Conservation (phyloP, 2,329 filamentous ascomycete genomes). For the Botrytis cinerea region DNA sequence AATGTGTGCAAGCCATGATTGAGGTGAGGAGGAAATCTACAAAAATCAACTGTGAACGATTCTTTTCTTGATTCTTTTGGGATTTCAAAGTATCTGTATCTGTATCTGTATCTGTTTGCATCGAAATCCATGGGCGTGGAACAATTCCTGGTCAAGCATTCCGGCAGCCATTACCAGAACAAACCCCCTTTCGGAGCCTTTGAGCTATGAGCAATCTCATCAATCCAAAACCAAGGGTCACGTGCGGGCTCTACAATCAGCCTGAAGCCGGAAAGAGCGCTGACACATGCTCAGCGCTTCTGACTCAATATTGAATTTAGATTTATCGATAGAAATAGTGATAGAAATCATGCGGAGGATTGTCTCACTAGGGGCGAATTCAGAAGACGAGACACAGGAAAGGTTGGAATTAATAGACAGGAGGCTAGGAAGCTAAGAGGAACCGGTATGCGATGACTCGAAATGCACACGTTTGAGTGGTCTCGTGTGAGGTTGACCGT, state of each 20-base stretch:
- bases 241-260: constrained; percentile 2
- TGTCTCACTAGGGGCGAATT: constrained; percentile 8
- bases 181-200: constrained; percentile 13
- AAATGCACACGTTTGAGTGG: constrained; percentile 7
- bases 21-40: constrained; percentile 13
- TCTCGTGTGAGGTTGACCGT: constrained; percentile 14
- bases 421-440: constrained; percentile 4
- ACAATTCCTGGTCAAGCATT: constrained; percentile 12
- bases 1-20: constrained; percentile 10
- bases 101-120: constrained; percentile 11
- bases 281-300: constrained; percentile 19
- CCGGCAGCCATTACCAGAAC: constrained; percentile 7
- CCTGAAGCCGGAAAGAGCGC: constrained; percentile 16
- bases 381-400: neutral
- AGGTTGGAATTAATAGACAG: neutral
- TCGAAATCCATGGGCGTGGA: constrained; percentile 1
- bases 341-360: constrained; percentile 14
- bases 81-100: neutral
- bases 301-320: constrained; percentile 4
- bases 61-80: neutral
- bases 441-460: constrained; percentile 1
- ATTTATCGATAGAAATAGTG: constrained; percentile 1
- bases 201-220: neutral
- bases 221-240: neutral
- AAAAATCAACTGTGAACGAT: neutral